phyloP scores from a whole-genome alignment of 306 rosid species.

The Trifolium fragiferum region DNA sequence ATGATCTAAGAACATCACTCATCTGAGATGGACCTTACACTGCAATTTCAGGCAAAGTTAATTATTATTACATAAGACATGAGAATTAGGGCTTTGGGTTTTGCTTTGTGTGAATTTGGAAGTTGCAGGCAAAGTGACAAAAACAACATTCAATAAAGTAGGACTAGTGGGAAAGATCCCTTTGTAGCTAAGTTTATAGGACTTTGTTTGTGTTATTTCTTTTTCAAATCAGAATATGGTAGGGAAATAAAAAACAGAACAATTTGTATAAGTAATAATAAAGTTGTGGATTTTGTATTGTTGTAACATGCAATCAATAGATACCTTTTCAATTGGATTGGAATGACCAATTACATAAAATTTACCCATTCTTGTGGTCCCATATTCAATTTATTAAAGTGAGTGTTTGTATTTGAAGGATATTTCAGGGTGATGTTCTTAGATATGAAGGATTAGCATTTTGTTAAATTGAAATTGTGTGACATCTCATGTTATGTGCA shows the following conservation, averaged over 20 bases:
- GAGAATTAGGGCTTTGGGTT: conserved; percentile 62
- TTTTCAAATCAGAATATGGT: conserved; percentile 44
- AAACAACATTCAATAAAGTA: conserved; percentile 52
- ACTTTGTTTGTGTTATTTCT: conserved; percentile 62
- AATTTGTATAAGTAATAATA: conserved; percentile 8
- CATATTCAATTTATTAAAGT: not conserved
- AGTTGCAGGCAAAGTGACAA: conserved; percentile 46
- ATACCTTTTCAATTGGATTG: conserved; percentile 10
- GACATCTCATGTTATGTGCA: no score
- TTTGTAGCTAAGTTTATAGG: conserved; percentile 59
- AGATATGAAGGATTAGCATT: no score
- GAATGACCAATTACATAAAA: conserved; percentile 35
- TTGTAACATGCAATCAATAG: conserved; percentile 29
- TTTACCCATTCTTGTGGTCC: not conserved
- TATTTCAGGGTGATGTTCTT: no score
- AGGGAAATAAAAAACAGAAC: conserved; percentile 33
- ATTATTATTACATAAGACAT: conserved; percentile 65
- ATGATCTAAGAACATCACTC: no score
- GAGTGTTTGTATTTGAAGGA: not conserved
- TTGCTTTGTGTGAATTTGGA: conserved; percentile 55
- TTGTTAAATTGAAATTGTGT: no score
- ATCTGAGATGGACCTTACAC: conserved; percentile 65
- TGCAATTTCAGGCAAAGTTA: conserved; percentile 45
- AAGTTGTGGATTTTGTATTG: conserved; percentile 32
- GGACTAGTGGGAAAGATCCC: conserved; percentile 50